Base-by-base conservation (phyloP, 2,329 filamentous ascomycete species). In the Fusarium coicis region DNA sequence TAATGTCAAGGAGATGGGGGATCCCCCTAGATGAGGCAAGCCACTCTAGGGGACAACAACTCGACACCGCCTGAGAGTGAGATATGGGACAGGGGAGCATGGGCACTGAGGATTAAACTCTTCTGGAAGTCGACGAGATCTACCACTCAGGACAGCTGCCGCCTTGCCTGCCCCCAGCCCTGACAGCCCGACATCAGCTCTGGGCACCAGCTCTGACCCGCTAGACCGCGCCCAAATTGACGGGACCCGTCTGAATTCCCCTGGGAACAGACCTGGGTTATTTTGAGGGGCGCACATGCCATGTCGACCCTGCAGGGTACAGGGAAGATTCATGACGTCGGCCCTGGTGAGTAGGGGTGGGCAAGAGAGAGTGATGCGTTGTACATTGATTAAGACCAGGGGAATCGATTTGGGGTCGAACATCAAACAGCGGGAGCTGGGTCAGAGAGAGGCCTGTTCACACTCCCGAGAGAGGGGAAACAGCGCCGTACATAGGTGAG, bases 361-460 rank as follows among this genome's bases (percentile, higher is more conserved):
- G 54, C 59, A 72, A 61, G 66, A 63, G 63, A 58, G 60, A 54
- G 50, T 69, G 65, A 70, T 67, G 66, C 43, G 72, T 65, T 75
- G 74, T 67, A 73, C 67, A 68, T 58, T 73, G 69, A 63, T 65
- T 70, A 42, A 30, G 63, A 63, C 53, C 70, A 70, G 52, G 62
- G 62, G 59, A 49, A 66, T 52, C 57, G 57, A 44, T 65, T 75
- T 64, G 60, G 68, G 66, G 61, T 76, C 40, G 58, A 63, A 73
- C 66, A 68, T 63, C 66, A 68, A 69, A 60, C 65, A 68, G 32
- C 65, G 53, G 75, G 61, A 74, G 55, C 61, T 66, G 62, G 76
- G 68, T 74, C 76, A 78, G 70, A 72, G 58, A 70, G 74, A 77
- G 76, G 76, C 66, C 76, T 78, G 76, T 78, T 75, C 76, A 56